A percentile compares a stretch with the other conserved stretches of the same genome.
Evolutionary conservation across 371 early-diverging fungal genomes (phyloP).

Genomic region (Chytridium lagenaria): DNA sequence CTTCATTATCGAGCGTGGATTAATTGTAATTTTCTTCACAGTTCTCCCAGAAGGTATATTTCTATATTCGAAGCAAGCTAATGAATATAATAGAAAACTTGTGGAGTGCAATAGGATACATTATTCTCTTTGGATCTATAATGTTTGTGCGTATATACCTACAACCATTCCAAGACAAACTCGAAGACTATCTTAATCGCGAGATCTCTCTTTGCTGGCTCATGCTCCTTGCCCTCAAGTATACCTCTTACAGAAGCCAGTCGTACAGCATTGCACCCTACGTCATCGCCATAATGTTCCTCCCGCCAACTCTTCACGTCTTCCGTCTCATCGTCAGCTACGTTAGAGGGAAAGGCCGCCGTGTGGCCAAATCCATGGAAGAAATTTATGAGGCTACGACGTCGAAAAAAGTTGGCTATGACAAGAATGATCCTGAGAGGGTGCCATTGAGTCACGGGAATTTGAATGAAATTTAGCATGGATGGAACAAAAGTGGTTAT

Average conservation of each 20-base stretch:
- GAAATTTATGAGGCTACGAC: background rate
- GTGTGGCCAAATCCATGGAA: background rate
- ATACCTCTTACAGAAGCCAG: conserved; percentile 5
- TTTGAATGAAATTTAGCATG: no score
- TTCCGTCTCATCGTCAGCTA: conserved; percentile 64
- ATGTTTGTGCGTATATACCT: conserved; percentile 16
- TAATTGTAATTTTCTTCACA: conserved; percentile 32
- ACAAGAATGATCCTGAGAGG: background rate
- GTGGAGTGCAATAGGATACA: conserved; percentile 11
- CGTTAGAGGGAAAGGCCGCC: conserved; percentile 45
- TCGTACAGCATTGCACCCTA: background rate
- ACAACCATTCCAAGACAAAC: conserved; percentile 15
- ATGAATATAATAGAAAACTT: background rate
- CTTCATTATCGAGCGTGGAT: conserved; percentile 34
- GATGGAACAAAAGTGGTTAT: no score
- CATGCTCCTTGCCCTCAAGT: conserved; percentile 24
- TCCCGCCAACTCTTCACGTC: conserved; percentile 30
- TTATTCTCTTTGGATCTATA: background rate
- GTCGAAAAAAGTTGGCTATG: background rate
- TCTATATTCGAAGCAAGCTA: background rate
- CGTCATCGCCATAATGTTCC: conserved; percentile 22
- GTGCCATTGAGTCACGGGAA: conserved; percentile 10
- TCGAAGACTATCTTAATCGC: conserved; percentile 33
- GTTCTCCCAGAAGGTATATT: background rate
- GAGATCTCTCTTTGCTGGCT: conserved; percentile 26